A percentile compares a stretch with the other conserved stretches of the same genome.
Evolutionary conservation across 768 basidiomycete genomes (phyloP).

Genomic region (Gloeostereum incarnatum): DNA sequence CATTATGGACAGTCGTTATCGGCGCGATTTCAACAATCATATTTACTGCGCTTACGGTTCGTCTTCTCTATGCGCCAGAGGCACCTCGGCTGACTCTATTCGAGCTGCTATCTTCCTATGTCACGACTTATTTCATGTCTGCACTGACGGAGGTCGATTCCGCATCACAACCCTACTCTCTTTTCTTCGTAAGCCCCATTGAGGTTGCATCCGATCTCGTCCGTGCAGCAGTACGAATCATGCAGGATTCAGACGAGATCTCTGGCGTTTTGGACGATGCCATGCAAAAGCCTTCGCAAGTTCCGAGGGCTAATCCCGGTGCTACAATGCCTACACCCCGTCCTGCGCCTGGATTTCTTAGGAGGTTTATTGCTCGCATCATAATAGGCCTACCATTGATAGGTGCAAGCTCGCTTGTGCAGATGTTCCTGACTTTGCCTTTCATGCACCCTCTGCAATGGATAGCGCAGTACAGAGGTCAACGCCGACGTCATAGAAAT

Average conservation of each 20-base stretch:
- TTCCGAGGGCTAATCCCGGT: not conserved
- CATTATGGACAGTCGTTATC: slow-evolving; percentile 58
- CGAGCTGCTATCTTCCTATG: slow-evolving; percentile 59
- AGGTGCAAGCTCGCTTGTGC: slow-evolving; percentile 67
- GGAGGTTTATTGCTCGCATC: slow-evolving; percentile 58
- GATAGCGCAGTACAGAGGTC: slow-evolving; percentile 55
- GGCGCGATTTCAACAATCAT: slow-evolving; percentile 49
- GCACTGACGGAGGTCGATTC: slow-evolving; percentile 44
- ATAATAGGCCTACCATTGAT: slow-evolving; percentile 70
- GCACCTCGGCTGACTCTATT: too few relatives aligned
- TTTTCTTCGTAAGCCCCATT: slow-evolving; percentile 39
- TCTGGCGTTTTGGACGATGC: slow-evolving; percentile 27
- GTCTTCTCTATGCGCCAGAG: too few relatives aligned
- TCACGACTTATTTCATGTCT: slow-evolving; percentile 59
- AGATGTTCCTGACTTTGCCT: slow-evolving; percentile 58
- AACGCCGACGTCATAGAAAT: slow-evolving; percentile 42
- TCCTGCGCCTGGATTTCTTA: slow-evolving; percentile 35
- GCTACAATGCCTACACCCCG: slow-evolving; percentile 11
- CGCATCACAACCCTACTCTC: slow-evolving; percentile 29
- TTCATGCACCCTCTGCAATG: slow-evolving; percentile 62
- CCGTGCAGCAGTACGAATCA: slow-evolving; percentile 50
- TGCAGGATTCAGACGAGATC: slow-evolving; percentile 45
- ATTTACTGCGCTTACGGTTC: too few relatives aligned
- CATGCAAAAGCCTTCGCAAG: slow-evolving; percentile 3
- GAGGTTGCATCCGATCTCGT: slow-evolving; percentile 54